phyloP scores from a whole-genome alignment of 208 protist genomes.

The Trypanosoma mega region DNA sequence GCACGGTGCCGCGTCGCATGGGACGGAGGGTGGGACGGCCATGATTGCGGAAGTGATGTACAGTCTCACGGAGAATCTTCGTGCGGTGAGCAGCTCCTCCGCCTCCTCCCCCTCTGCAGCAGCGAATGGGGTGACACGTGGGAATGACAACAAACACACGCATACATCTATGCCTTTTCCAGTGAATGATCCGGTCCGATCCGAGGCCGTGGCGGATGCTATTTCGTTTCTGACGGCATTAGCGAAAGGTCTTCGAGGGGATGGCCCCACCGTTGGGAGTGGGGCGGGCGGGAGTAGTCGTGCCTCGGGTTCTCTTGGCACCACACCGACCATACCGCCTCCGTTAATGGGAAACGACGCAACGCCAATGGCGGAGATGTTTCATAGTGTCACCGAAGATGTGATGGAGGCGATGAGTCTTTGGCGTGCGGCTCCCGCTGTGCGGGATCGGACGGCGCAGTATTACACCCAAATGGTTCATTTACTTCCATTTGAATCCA shows the following conservation, averaged over 20 bases:
- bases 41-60: conserved; percentile 26
- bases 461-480: conserved; percentile 72
- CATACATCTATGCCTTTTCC: neutral
- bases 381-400: conserved; percentile 38
- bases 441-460: conserved; percentile 54
- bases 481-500: conserved; percentile 46
- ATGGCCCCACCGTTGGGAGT: neutral
- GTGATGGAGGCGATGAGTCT: conserved; percentile 35
- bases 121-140: neutral
- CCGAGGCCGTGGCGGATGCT: conserved; percentile 39
- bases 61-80: conserved; percentile 1
- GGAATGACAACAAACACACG: conserved; percentile 5
- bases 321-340: conserved; percentile 4
- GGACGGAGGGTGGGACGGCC: conserved; percentile 3
- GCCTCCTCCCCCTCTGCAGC: neutral
- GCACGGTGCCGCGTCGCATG: neutral
- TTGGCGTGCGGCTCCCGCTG: conserved; percentile 33
- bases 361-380: conserved; percentile 25
- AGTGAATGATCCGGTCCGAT: conserved; percentile 4
- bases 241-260: conserved; percentile 33
- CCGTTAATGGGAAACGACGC: neutral
- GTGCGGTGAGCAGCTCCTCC: neutral
- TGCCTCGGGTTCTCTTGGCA: neutral
- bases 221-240: conserved; percentile 59
- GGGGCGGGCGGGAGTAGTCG: neutral